These are phyloP conservation scores for Salicornia ramosissima DNA, from an alignment of 148 eudicot genomes.

Conservation along the genomic window DNA sequence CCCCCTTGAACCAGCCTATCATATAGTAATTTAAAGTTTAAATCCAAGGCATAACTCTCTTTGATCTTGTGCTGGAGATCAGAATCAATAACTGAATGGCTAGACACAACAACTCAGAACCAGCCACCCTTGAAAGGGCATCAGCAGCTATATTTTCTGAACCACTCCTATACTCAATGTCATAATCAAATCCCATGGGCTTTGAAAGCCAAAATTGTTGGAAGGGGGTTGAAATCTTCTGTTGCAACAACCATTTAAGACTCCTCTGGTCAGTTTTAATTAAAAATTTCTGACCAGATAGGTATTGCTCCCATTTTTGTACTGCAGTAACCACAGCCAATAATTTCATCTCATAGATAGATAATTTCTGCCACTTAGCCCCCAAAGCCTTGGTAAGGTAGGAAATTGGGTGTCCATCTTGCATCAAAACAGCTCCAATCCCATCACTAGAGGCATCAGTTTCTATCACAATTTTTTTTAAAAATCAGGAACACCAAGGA, in stretches of 20 bases:
- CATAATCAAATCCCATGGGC: not conserved
- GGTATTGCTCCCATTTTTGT: too few relatives aligned
- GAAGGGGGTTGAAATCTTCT: too few relatives aligned
- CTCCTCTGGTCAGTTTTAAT: not conserved
- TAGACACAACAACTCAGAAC: not conserved
- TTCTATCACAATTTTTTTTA: not conserved
- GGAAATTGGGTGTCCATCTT: conserved; percentile 7
- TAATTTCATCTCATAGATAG: not conserved
- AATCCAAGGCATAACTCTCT: not conserved
- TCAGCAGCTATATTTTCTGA: not conserved
- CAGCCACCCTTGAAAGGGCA: not conserved
- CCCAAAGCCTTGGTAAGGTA: not conserved
- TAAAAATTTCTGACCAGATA: not conserved
- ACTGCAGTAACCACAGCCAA: not conserved
- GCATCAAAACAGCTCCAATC: not conserved
- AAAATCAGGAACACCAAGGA: not conserved
- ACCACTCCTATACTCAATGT: not conserved
- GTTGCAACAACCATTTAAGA: not conserved
- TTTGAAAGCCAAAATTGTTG: not conserved
- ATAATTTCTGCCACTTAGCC: not conserved
- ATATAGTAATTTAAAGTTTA: not conserved
- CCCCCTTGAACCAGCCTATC: not conserved
- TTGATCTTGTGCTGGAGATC: not conserved
- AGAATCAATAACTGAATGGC: not conserved
- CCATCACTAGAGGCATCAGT: not conserved